These are phyloP conservation scores for Brassica rapa DNA, from an alignment of 345 rosid genomes.

Conservation along the genomic window DNA sequence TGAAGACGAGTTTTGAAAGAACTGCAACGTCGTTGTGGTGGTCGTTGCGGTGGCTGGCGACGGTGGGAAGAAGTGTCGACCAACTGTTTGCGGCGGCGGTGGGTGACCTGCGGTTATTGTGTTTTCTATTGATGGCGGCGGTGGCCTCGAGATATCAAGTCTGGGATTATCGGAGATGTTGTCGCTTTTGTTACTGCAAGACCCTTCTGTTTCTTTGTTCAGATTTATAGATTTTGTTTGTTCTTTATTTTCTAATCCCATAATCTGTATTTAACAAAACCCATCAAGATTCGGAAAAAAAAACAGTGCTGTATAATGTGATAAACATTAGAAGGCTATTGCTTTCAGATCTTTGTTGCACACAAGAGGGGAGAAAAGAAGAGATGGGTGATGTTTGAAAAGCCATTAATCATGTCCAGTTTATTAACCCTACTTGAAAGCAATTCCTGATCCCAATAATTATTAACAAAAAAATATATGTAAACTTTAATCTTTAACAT, in stretches of 20 bases:
- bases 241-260: conserved; percentile 83
- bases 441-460: conserved; percentile 24
- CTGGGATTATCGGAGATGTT: conserved; percentile 84
- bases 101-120: conserved; percentile 45
- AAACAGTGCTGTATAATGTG: conserved; percentile 28
- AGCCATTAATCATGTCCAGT: conserved; percentile 33
- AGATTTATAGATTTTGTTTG: conserved; percentile 83
- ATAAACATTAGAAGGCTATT: conserved; percentile 22
- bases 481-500: neutral
- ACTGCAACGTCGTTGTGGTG: conserved; percentile 42
- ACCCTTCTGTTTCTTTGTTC: conserved; percentile 93
- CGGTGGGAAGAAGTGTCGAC: conserved; percentile 67
- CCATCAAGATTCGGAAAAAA: neutral
- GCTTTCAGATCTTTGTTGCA: conserved; percentile 24
- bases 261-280: conserved; percentile 50
- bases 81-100: conserved; percentile 45
- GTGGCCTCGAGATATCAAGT: conserved; percentile 72
- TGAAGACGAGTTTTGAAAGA: conserved; percentile 61
- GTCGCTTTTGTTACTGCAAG: conserved; percentile 89
- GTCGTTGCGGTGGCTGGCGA: conserved; percentile 38
- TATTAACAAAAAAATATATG: neutral
- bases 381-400: conserved; percentile 23
- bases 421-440: conserved; percentile 41
- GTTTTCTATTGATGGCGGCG: conserved; percentile 66
- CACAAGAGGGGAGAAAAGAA: conserved; percentile 16